Percentiles rank a stretch among this genome's conserved stretches.
Evolutionary conservation across 345 rosid genomes (phyloP).

Genomic region (Syzygium aromaticum): DNA sequence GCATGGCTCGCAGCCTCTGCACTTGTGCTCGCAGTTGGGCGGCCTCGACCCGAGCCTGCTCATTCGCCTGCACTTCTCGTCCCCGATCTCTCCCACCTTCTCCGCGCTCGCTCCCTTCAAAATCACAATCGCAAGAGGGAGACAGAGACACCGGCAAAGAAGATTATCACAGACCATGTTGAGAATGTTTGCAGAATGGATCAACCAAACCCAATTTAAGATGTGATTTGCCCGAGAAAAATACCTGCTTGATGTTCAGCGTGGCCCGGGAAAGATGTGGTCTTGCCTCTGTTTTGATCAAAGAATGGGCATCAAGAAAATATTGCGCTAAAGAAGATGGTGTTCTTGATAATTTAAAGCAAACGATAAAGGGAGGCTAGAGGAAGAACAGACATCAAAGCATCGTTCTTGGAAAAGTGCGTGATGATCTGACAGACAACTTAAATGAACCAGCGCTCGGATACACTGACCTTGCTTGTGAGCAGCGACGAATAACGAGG

Average conservation of each 20-base stretch:
- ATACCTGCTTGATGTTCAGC: neutral
- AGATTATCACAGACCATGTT: neutral
- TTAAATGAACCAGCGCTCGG: neutral
- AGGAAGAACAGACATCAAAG: neutral
- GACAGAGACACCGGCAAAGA: neutral
- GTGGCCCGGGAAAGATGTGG: neutral
- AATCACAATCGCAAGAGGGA: neutral
- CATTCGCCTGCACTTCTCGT: neutral
- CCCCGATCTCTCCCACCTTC: neutral
- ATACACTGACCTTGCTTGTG: conserved; percentile 4
- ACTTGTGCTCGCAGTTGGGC: conserved; percentile 14
- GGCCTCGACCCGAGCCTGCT: conserved; percentile 26
- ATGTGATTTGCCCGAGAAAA: neutral
- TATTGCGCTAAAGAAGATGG: neutral
- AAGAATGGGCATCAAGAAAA: neutral
- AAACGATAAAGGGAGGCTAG: neutral
- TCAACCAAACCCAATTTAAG: neutral
- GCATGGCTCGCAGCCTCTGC: conserved; percentile 18
- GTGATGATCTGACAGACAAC: neutral
- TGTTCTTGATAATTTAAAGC: neutral
- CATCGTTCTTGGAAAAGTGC: neutral
- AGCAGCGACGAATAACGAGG: neutral
- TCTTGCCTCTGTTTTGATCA: neutral
- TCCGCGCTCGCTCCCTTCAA: neutral
- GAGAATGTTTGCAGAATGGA: neutral